A percentile compares a stretch with the other conserved stretches of the same genome.
phyloP scores from a whole-genome alignment of 768 basidiomycete genomes.

The Agrocybe chaxingu region DNA sequence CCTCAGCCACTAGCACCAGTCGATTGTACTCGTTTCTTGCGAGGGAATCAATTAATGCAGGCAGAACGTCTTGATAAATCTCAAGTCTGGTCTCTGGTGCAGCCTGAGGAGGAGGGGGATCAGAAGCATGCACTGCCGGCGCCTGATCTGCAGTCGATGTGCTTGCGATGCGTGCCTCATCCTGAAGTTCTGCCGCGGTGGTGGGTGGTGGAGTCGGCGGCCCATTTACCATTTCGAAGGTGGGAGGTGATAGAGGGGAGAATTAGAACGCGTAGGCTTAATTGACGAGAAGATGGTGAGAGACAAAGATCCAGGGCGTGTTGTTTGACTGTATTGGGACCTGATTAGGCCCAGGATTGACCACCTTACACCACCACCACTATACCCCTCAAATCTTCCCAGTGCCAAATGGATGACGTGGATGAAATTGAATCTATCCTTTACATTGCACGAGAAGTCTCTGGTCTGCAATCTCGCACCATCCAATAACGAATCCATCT shows the following conservation, averaged over 20 bases:
- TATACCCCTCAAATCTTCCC: background rate
- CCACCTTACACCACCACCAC: no score
- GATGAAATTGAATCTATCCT: conserved; percentile 90
- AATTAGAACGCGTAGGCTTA: background rate
- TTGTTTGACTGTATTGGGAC: no score
- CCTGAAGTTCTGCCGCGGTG: conserved; percentile 52
- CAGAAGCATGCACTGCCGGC: background rate
- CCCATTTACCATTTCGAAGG: conserved; percentile 46
- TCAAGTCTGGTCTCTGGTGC: conserved; percentile 26
- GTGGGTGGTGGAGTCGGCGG: conserved; percentile 65
- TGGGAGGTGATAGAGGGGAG: conserved; percentile 1
- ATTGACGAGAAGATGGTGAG: background rate
- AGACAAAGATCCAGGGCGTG: no score
- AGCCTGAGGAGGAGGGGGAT: conserved; percentile 11
- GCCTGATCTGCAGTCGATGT: conserved; percentile 10
- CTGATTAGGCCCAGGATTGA: no score
- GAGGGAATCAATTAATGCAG: conserved; percentile 41
- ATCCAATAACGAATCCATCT: background rate
- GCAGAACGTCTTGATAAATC: conserved; percentile 43
- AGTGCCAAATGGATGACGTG: conserved; percentile 39
- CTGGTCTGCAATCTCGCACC: conserved; percentile 49
- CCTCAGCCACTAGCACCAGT: conserved; percentile 47
- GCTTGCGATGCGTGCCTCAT: conserved; percentile 37
- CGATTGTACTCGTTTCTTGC: conserved; percentile 37
- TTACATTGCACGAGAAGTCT: conserved; percentile 87